Base-by-base conservation (phyloP, 2,329 filamentous ascomycete species). In the Colletotrichum siamense region DNA sequence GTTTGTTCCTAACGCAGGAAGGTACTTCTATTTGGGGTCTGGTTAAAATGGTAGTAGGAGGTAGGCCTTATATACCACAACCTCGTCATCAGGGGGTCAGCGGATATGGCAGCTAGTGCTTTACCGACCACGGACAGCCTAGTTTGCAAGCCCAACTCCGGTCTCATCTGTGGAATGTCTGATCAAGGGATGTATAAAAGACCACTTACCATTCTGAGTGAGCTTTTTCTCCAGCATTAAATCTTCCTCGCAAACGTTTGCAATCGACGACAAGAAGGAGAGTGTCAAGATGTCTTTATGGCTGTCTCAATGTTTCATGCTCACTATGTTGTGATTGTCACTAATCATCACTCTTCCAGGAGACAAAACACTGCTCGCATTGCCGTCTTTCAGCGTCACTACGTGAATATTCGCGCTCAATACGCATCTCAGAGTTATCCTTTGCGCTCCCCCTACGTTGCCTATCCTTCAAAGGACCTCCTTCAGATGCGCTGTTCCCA, bases 251-350 rank as follows among this genome's bases (percentile, higher is more conserved):
- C 13, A 1, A 7, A 7, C 6, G 15, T 39, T 7, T 39, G 36
- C 4, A 4, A 39, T 16, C 15, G 36, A 39, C 7, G 15, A 39
- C 15, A 16, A 39, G 36, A 18, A 39, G 36, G 9, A 18, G 16
- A 44, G 36, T 44, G 16, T 18, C 36, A 44, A 44, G 36, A 44
- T 5, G 8, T 44, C 36, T 44, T 18, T 44, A 8, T 5, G 24
- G 24, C 24, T 18, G 16, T 44, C 15, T 39, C 8, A 44, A 44
- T 18, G 8, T 10, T 0, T 49, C n/a, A 49, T 13, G n/a, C 44
- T 49, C 44, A 22, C 10, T 0, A 49, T 5, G 1, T n/a, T 1
- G 4, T 22, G 0, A 2, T 22, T 49, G 3, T 12, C n/a, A 49
- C 44, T 49, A 2, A 2, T 49, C 3, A 49, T 22, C 10, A 22